These are phyloP conservation scores for Mytilinidion resinicola DNA, from an alignment of 495 filamentous ascomycete species.

Conservation along the genomic window DNA sequence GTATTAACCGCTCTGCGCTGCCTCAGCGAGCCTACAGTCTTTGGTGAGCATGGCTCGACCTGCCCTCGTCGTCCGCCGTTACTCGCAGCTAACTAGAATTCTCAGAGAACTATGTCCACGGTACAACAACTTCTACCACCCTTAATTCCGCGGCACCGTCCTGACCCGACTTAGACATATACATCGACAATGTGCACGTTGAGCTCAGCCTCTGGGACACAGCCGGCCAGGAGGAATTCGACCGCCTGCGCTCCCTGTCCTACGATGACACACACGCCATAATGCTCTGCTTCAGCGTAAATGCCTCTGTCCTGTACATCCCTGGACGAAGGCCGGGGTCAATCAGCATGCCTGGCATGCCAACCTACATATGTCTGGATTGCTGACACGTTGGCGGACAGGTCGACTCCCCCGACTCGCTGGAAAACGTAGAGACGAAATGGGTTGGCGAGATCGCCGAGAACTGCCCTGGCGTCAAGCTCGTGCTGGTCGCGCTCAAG, in stretches of 20 bases:
- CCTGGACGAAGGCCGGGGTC: too few relatives aligned
- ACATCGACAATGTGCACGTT: constrained; percentile 93
- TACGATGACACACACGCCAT: constrained; percentile 98
- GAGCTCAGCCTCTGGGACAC: constrained; percentile 98
- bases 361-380: too few relatives aligned
- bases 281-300: constrained; percentile 92
- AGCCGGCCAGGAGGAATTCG: constrained; percentile 98
- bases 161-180: constrained; percentile 63
- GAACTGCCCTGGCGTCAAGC: constrained; percentile 88
- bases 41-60: constrained; percentile 53
- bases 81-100: constrained; percentile 7
- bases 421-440: constrained; percentile 97
- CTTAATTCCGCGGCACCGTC: background rate
- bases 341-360: too few relatives aligned
- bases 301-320: constrained; percentile 3
- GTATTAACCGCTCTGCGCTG: constrained; percentile 29
- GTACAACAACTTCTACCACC: constrained; percentile 42
- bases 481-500: constrained; percentile 94
- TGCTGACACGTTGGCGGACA: constrained; percentile 25
- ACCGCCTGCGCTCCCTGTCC: constrained; percentile 86
- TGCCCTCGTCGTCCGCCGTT: background rate
- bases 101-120: constrained; percentile 95
- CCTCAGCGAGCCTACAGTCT: constrained; percentile 84
- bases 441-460: constrained; percentile 97
- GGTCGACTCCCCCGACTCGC: constrained; percentile 88